phyloP scores from a whole-genome alignment of 306 rosid genomes.

The Trichosanthes cucumerina region DNA sequence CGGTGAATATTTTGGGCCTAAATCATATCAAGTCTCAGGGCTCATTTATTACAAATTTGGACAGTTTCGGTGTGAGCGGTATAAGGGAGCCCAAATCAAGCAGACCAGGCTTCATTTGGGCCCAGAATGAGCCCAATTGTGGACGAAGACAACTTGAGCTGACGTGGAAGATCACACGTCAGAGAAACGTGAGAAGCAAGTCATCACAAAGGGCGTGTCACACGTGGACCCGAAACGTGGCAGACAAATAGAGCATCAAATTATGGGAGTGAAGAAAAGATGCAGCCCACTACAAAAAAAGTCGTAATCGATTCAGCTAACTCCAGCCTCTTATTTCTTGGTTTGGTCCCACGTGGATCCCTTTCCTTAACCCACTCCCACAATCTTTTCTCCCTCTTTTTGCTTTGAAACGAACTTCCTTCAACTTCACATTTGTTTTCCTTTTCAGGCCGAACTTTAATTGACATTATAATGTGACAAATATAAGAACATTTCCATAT shows the following conservation, averaged over 20 bases:
- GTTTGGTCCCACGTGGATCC: conserved; percentile 2
- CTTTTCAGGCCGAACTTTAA: background rate
- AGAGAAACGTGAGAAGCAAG: background rate
- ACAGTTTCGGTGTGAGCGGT: too few species aligned
- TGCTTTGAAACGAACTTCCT: background rate
- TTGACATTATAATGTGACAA: background rate
- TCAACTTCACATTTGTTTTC: background rate
- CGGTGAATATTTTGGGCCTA: background rate
- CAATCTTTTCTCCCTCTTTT: background rate
- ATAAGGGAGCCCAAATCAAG: background rate
- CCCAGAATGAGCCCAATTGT: background rate
- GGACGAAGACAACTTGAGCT: background rate
- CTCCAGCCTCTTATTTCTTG: background rate
- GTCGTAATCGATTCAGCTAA: background rate
- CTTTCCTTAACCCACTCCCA: background rate
- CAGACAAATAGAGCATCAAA: background rate
- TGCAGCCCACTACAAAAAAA: background rate
- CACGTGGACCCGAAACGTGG: conserved; percentile 9
- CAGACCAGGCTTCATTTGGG: background rate
- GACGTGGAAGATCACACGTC: background rate
- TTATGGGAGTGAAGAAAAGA: background rate
- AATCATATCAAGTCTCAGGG: background rate
- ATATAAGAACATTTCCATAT: background rate
- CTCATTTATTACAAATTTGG: background rate
- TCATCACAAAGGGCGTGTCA: background rate